Conservation (phyloP, 2,329 filamentous ascomycete species). For the Chaetomiaceae sp. region DNA sequence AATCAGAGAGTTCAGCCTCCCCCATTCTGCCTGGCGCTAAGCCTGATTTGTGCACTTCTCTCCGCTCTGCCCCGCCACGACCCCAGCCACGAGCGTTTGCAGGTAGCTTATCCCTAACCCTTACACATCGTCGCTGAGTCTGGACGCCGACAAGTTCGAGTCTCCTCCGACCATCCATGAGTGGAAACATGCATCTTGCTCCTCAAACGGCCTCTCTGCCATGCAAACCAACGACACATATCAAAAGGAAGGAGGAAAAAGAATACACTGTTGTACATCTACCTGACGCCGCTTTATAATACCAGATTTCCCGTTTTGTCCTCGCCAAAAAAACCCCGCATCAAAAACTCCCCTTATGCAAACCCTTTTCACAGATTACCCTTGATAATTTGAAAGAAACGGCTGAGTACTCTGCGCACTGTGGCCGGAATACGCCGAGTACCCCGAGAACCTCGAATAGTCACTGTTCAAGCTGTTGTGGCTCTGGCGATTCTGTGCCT, state of each 20-base stretch:
- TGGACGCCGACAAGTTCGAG: too few relatives aligned
- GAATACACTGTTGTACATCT: background rate
- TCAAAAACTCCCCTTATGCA: background rate
- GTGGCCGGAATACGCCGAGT: slow-evolving; percentile 8
- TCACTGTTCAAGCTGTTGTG: slow-evolving; percentile 17
- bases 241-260: too few relatives aligned
- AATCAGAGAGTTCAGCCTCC: slow-evolving; percentile 22
- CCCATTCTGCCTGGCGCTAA: slow-evolving; percentile 8
- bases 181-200: too few relatives aligned
- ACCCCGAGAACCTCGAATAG: background rate
- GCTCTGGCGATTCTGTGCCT: slow-evolving; percentile 8
- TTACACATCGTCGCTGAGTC: too few relatives aligned
- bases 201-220: too few relatives aligned
- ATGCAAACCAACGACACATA: too few relatives aligned
- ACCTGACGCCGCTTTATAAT: background rate
- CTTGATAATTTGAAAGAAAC: slow-evolving; percentile 6
- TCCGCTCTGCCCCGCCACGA: slow-evolving; percentile 10
- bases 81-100: too few relatives aligned
- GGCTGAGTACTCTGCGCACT: slow-evolving; percentile 18
- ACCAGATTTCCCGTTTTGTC: too few relatives aligned
- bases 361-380: background rate
- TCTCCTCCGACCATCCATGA: too few relatives aligned
- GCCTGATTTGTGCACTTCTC: background rate
- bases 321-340: too few relatives aligned
- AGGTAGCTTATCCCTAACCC: too few relatives aligned